Evolutionary conservation across 75 land plant genomes (phyloP).

Genomic region (Sequoiadendron giganteum): DNA sequence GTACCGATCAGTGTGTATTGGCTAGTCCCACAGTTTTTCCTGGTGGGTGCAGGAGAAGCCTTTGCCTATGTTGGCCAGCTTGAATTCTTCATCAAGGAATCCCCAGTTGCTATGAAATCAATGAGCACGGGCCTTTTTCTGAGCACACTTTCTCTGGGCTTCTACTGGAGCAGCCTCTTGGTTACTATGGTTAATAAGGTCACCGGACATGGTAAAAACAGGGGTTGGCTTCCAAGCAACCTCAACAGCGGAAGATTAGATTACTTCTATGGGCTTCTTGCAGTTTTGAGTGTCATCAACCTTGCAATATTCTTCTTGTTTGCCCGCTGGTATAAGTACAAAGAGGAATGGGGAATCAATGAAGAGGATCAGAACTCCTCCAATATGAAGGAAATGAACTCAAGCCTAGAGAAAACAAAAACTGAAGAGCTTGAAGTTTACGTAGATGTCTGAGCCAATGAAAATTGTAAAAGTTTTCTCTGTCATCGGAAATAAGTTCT

Average conservation of each 20-base stretch:
- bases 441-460: neutral
- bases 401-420: neutral
- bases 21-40: conserved; percentile 66
- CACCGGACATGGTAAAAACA: conserved; percentile 29
- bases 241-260: conserved; percentile 37
- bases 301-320: conserved; percentile 23
- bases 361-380: neutral
- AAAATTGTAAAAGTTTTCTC: neutral
- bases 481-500: neutral
- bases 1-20: conserved; percentile 69
- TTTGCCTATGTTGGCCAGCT: conserved; percentile 81
- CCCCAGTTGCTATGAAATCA: conserved; percentile 75
- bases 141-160: conserved; percentile 72
- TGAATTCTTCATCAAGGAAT: conserved; percentile 77
- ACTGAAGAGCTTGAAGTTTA: neutral
- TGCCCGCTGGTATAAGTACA: conserved; percentile 39
- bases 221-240: conserved; percentile 43
- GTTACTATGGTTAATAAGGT: conserved; percentile 56
- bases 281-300: conserved; percentile 32
- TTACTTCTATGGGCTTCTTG: conserved; percentile 52
- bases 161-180: conserved; percentile 62
- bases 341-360: conserved; percentile 3
- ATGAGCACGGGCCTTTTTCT: conserved; percentile 81
- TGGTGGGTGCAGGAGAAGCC: conserved; percentile 74
- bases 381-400: neutral